phyloP scores from a whole-genome alignment of 2,329 filamentous ascomycete genomes.

The Emergomyces orientalis region DNA sequence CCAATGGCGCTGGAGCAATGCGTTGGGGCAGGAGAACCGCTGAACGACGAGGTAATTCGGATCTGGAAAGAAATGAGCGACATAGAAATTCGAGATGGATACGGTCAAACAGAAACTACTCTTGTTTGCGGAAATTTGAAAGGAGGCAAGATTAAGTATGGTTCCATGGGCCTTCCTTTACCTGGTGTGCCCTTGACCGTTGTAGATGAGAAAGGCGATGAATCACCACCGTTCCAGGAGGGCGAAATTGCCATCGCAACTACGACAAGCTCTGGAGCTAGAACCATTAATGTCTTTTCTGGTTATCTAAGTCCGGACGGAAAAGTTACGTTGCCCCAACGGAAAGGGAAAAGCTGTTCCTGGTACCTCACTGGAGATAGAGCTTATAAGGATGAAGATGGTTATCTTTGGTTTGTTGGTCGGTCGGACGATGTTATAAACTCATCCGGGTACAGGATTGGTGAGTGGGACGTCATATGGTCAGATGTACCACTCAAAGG shows the following conservation, averaged over 20 bases:
- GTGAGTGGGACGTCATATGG: background rate
- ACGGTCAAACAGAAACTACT: constrained; percentile 35
- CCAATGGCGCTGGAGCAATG: constrained; percentile 29
- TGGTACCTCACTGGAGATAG: constrained; percentile 34
- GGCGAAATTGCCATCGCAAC: constrained; percentile 31
- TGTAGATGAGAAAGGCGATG: constrained; percentile 25
- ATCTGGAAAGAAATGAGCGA: constrained; percentile 29
- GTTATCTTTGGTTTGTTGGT: constrained; percentile 31
- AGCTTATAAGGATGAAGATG: constrained; percentile 25
- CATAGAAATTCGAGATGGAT: constrained; percentile 33
- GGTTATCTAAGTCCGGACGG: constrained; percentile 10
- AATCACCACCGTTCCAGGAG: constrained; percentile 23
- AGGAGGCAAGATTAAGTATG: constrained; percentile 26
- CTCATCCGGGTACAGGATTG: constrained; percentile 32
- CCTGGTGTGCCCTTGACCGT: constrained; percentile 31
- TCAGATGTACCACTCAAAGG: background rate
- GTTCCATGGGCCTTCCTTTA: constrained; percentile 34
- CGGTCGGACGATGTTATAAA: constrained; percentile 35
- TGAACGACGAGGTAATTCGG: constrained; percentile 34
- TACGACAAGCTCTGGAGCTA: constrained; percentile 9
- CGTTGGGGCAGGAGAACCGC: constrained; percentile 32
- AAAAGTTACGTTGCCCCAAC: constrained; percentile 8
- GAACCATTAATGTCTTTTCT: constrained; percentile 12
- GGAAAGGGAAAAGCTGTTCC: constrained; percentile 9
- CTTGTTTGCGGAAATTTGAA: constrained; percentile 34